Conservation (phyloP, 2,329 filamentous ascomycete species). For the Nakataea oryzae region DNA sequence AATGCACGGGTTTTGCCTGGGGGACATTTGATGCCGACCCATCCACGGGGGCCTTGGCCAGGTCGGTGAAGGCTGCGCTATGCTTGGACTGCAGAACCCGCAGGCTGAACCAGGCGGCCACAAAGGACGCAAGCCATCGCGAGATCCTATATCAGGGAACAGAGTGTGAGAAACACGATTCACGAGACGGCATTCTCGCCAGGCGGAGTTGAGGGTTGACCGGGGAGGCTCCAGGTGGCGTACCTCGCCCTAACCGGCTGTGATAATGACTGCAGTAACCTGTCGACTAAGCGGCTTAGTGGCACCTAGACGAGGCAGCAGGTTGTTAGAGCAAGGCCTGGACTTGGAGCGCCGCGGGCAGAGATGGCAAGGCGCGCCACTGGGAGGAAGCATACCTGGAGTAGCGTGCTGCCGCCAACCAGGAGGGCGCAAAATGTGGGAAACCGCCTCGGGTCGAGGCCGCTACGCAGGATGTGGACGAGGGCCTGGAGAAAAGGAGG, state of each 20-base stretch:
- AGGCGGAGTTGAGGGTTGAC: neutral
- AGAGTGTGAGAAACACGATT: neutral
- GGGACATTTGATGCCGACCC: constrained; percentile 13
- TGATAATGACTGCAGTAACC: constrained; percentile 14
- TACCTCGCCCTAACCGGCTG: constrained; percentile 20
- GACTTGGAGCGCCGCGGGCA: neutral
- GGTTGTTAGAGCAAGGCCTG: neutral
- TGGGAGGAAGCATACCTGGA: constrained; percentile 32
- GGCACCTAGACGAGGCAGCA: constrained; percentile 17
- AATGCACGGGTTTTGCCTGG: constrained; percentile 16
- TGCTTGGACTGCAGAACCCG: constrained; percentile 46
- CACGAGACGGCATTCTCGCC: neutral
- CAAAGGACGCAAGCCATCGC: constrained; percentile 46
- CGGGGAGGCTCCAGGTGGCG: constrained; percentile 8
- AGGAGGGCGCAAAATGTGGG: constrained; percentile 52
- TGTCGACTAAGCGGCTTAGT: constrained; percentile 16
- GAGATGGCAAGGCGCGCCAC: too few relatives aligned
- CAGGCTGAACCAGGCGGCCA: constrained; percentile 47
- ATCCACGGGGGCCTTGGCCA: constrained; percentile 9
- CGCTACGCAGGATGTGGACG: constrained; percentile 34
- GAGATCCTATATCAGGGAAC: constrained; percentile 31
- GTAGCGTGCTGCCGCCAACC: constrained; percentile 48
- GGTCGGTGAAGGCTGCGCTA: constrained; percentile 30
- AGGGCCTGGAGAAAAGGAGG: constrained; percentile 21
- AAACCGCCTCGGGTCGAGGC: constrained; percentile 45